Evolutionary conservation across 2,329 filamentous ascomycete species (phyloP).

Genomic region (Mycosphaerella arachidis): DNA sequence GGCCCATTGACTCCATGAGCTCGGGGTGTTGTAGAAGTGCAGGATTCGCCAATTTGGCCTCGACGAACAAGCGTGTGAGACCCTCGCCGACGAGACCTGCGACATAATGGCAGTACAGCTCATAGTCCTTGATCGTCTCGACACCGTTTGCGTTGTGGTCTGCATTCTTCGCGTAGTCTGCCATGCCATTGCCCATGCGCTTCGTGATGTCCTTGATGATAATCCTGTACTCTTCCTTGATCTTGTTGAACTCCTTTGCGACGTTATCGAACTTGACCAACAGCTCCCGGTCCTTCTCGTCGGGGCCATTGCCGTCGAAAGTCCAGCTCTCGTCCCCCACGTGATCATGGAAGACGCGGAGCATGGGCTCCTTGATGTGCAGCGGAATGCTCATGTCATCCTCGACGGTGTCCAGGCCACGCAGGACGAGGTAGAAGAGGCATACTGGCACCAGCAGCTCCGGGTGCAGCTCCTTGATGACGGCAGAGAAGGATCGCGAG

Average conservation of each 20-base stretch:
- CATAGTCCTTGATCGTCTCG: constrained; percentile 80
- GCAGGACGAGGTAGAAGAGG: constrained; percentile 88
- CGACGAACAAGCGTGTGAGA: constrained; percentile 82
- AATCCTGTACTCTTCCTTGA: constrained; percentile 76
- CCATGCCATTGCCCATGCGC: constrained; percentile 98
- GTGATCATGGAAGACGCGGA: constrained; percentile 75
- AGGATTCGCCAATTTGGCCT: constrained; percentile 79
- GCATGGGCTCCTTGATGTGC: constrained; percentile 75
- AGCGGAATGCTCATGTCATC: constrained; percentile 93
- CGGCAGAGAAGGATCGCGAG: constrained; percentile 85
- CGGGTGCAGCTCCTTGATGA: constrained; percentile 93
- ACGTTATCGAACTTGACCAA: constrained; percentile 89
- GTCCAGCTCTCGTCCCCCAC: constrained; percentile 86
- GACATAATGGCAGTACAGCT: constrained; percentile 96
- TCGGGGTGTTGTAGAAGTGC: constrained; percentile 72
- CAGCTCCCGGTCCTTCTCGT: constrained; percentile 91
- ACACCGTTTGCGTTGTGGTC: constrained; percentile 70
- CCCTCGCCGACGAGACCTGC: constrained; percentile 98
- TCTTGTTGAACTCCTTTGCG: constrained; percentile 77
- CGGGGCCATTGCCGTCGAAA: constrained; percentile 75
- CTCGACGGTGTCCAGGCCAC: constrained; percentile 95
- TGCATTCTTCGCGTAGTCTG: constrained; percentile 83
- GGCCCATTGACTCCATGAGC: constrained; percentile 91
- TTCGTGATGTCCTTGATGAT: constrained; percentile 90
- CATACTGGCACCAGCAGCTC: constrained; percentile 85